These are phyloP conservation scores for Picochlorum costavermella DNA, from an alignment of 139 green algal species.

Conservation along the genomic window DNA sequence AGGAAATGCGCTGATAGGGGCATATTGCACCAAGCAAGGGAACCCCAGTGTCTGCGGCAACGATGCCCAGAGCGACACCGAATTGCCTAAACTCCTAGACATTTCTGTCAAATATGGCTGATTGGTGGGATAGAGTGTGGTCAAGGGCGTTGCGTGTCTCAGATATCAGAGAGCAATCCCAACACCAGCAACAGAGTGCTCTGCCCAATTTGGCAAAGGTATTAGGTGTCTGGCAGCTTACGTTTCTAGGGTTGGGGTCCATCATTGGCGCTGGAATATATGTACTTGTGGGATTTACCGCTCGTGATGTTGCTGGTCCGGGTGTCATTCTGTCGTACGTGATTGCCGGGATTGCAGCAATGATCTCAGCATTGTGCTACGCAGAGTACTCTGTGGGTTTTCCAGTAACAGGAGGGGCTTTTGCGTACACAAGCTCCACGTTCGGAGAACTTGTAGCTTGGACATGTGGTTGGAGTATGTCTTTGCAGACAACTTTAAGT, in stretches of 20 bases:
- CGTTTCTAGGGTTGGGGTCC: conserved; percentile 67
- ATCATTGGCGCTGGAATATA: conserved; percentile 87
- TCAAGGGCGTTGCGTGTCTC: neutral
- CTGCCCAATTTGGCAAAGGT: conserved; percentile 4
- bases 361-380: conserved; percentile 78
- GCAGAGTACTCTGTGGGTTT: conserved; percentile 73
- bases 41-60: too few species aligned
- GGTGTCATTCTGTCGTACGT: conserved; percentile 57
- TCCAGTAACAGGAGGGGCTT: conserved; percentile 69
- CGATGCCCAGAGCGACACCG: too few species aligned
- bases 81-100: too few species aligned
- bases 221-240: conserved; percentile 23
- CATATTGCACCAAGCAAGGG: too few species aligned
- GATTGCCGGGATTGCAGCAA: conserved; percentile 46
- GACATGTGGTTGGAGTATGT: conserved; percentile 67
- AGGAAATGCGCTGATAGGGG: too few species aligned
- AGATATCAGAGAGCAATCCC: neutral
- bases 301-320: conserved; percentile 45
- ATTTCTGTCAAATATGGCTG: too few species aligned
- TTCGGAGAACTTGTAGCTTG: conserved; percentile 74
- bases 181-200: neutral
- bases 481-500: conserved; percentile 79
- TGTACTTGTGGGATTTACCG: conserved; percentile 74
- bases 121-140: neutral
- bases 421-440: conserved; percentile 66